These are phyloP conservation scores for Sclerotinia nivalis DNA, from an alignment of 2,329 filamentous ascomycete genomes.

Conservation along the genomic window DNA sequence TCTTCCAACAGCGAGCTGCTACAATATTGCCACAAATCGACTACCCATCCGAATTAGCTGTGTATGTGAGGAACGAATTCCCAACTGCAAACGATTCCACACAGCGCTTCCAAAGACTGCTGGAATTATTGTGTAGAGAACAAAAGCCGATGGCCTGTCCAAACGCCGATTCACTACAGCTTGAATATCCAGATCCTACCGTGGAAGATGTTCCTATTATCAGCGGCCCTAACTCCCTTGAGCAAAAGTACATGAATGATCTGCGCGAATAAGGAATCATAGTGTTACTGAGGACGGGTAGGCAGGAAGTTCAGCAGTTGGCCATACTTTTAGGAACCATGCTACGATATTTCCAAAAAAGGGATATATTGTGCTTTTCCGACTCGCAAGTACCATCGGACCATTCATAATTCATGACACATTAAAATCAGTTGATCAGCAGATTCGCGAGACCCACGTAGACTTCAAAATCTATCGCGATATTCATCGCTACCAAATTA, in stretches of 20 bases:
- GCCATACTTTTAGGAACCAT: conserved; percentile 57
- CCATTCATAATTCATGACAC: conserved; percentile 50
- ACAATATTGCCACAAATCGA: not conserved
- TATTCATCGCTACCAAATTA: conserved; percentile 48
- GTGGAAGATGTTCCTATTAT: not conserved
- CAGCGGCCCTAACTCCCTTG: not conserved
- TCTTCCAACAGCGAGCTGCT: not conserved
- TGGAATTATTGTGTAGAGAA: not conserved
- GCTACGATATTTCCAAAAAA: conserved; percentile 47
- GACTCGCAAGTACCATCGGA: conserved; percentile 54
- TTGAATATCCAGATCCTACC: not conserved
- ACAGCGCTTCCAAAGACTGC: not conserved
- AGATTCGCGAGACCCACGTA: conserved; percentile 47
- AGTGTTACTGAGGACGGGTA: conserved; percentile 59
- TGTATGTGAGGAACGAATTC: not conserved
- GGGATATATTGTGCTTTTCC: conserved; percentile 57
- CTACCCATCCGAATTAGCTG: not conserved
- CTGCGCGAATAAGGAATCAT: conserved; percentile 28
- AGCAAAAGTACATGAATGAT: conserved; percentile 25
- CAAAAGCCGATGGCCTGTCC: not conserved
- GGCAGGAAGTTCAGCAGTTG: conserved; percentile 53
- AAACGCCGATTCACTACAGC: not conserved
- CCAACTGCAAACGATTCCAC: not conserved
- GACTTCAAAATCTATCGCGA: conserved; percentile 49
- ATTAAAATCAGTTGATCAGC: conserved; percentile 48